Evolutionary conservation across 2,329 filamentous ascomycete species (phyloP).

Genomic region (Didymella sp.): DNA sequence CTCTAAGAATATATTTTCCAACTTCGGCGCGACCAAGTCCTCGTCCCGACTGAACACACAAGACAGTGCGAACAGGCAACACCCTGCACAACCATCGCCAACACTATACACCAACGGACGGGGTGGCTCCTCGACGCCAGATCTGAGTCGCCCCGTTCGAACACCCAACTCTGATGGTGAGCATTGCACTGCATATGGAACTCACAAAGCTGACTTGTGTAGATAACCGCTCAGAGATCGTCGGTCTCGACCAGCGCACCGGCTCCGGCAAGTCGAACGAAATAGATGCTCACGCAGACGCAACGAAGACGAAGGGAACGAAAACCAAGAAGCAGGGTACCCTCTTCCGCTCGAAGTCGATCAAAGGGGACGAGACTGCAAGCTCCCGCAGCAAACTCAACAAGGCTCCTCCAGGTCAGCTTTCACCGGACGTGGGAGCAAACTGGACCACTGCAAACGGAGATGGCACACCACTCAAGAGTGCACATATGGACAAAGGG

Average conservation of each 20-base stretch:
- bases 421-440: conserved; percentile 39
- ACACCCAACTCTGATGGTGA: conserved; percentile 49
- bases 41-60: conserved; percentile 51
- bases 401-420: conserved; percentile 42
- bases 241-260: conserved; percentile 37
- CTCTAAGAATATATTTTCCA: conserved; percentile 55
- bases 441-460: conserved; percentile 44
- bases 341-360: conserved; percentile 53
- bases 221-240: conserved; percentile 45
- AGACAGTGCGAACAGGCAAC: conserved; percentile 45
- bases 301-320: conserved; percentile 31
- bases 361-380: conserved; percentile 52
- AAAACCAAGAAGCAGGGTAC: conserved; percentile 49
- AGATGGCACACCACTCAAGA: conserved; percentile 60
- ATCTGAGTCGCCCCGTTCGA: conserved; percentile 51
- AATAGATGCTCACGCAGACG: conserved; percentile 29
- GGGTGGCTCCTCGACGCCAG: conserved; percentile 57
- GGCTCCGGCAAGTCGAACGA: conserved; percentile 43
- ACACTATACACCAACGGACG: conserved; percentile 52
- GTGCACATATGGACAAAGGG: conserved; percentile 71
- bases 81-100: conserved; percentile 43
- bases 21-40: conserved; percentile 57
- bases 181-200: not conserved
- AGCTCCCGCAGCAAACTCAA: conserved; percentile 39
- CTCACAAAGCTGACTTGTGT: conserved; percentile 16